Evolutionary conservation across 805 yeast species (phyloP), one percentile per base, ranked within the genome.

Genomic region (Metschnikowia baotianmanensis): DNA sequence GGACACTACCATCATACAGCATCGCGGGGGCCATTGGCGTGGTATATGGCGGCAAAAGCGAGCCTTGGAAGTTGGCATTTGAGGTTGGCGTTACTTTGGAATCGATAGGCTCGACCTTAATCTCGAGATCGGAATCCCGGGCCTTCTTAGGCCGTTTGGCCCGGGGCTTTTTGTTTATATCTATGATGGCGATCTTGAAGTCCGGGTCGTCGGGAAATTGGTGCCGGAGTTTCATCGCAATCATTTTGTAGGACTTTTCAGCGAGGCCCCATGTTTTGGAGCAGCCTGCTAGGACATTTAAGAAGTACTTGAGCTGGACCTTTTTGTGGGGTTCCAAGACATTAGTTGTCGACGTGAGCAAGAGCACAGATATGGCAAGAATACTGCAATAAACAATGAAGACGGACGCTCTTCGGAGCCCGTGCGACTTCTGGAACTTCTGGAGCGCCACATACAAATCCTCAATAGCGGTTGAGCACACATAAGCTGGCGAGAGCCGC

Each of bases 221-320:
- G 31, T 71, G 46, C 28, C 46, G 47, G 20, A 51, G 48, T 45
- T 66, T 70, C 15, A 56, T 47, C 20, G 63, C 62, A 36, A 74
- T 69, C 51, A 69, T 56, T 24, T 60, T 57, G 50, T 65, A 68
- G 1, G 78, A 71, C 40, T 68, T 71, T 38, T 65, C 72, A 2
- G 76, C 73, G 40, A 74, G 53, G 28, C 63, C 66, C 78, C 79
- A 74, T 0, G 76, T 71, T 37, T 59, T 57, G 1, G 77, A 67
- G 40, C 70, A 58, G n/a, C 65, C 65, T 8, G 62, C 54, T 24
- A 74, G 55, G 0, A 71, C 69, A 23, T 49, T 52, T 65, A 74
- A 56, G 45, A 73, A 71, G 43, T 65, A 66, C 20, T 56, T 60
- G 28, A 74, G 58, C 24, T 59, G 52, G 5, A 51, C 44, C 28